Percentiles rank a stretch among this genome's conserved stretches.
Conservation (phyloP, 768 basidiomycete species). For the Tulasnella sp. region DNA sequence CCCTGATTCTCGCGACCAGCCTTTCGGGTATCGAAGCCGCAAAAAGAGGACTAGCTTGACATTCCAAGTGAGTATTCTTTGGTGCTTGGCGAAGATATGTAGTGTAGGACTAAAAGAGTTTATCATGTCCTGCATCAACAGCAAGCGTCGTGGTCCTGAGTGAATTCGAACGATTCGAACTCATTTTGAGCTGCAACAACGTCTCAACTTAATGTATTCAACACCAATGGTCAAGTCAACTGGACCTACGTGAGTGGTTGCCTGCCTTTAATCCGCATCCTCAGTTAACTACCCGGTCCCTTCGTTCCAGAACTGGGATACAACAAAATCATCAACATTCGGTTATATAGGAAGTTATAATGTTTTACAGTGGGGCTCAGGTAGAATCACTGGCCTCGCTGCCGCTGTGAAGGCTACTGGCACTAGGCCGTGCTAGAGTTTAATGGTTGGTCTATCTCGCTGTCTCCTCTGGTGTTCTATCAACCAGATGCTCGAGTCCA, state of each 20-base stretch:
- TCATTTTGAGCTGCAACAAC: not conserved
- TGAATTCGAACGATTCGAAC: not conserved
- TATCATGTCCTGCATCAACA: constrained; percentile 9
- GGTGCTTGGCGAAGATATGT: too few species aligned
- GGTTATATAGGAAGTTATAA: not conserved
- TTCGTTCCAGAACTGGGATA: constrained; percentile 12
- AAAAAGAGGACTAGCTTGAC: constrained; percentile 13
- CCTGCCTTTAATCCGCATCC: too few species aligned
- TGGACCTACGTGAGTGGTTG: constrained; percentile 13
- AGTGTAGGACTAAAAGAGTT: not conserved
- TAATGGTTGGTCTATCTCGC: constrained; percentile 1
- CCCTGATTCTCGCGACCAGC: not conserved
- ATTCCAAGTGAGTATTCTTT: constrained; percentile 9
- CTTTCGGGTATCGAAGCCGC: not conserved
- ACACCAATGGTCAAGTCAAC: constrained; percentile 3
- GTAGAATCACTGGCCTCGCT: constrained; percentile 5
- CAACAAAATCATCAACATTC: not conserved
- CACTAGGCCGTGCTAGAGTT: constrained; percentile 5
- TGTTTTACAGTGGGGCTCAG: constrained; percentile 11
- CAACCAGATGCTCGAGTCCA: not conserved
- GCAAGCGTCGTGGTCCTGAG: not conserved
- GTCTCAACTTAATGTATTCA: constrained; percentile 13
- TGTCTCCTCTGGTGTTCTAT: not conserved
- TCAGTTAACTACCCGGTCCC: not conserved
- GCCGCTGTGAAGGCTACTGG: not conserved